phyloP scores from a whole-genome alignment of 176 grass and related monocot species.

The Musa troglodytarum region DNA sequence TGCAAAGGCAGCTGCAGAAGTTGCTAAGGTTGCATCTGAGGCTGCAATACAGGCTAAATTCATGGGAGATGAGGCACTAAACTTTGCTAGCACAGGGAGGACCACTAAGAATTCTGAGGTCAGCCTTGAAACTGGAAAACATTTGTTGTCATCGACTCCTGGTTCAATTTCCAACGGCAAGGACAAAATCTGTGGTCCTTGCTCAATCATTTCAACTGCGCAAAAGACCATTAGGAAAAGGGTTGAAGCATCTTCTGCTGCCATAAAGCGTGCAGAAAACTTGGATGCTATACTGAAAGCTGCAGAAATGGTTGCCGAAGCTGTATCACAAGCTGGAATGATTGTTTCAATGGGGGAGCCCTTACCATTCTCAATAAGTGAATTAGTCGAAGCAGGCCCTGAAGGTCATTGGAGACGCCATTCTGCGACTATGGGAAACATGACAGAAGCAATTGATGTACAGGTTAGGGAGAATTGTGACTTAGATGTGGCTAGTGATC shows the following conservation, averaged over 20 bases:
- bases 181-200: slow-evolving; percentile 22
- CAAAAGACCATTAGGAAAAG: slow-evolving; percentile 69
- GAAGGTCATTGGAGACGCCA: slow-evolving; percentile 71
- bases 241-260: slow-evolving; percentile 78
- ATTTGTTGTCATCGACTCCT: slow-evolving; percentile 27
- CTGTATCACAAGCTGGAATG: slow-evolving; percentile 68
- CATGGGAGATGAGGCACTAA: slow-evolving; percentile 77
- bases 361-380: slow-evolving; percentile 68
- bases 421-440: slow-evolving; percentile 32
- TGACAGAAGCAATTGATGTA: slow-evolving; percentile 11
- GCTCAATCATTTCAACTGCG: slow-evolving; percentile 66
- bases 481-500: slow-evolving; percentile 22
- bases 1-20: slow-evolving; percentile 80
- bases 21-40: slow-evolving; percentile 78
- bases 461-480: slow-evolving; percentile 20
- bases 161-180: slow-evolving; percentile 39
- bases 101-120: slow-evolving; percentile 17
- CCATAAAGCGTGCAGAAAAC: slow-evolving; percentile 84
- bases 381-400: slow-evolving; percentile 76
- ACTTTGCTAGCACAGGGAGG: slow-evolving; percentile 19
- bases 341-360: slow-evolving; percentile 91
- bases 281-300: slow-evolving; percentile 88
- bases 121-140: slow-evolving; percentile 26
- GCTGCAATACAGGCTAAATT: slow-evolving; percentile 83
- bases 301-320: slow-evolving; percentile 82